Evolutionary conservation across 169 alveolate species (phyloP).

Genomic region (Eimeria zaria): DNA sequence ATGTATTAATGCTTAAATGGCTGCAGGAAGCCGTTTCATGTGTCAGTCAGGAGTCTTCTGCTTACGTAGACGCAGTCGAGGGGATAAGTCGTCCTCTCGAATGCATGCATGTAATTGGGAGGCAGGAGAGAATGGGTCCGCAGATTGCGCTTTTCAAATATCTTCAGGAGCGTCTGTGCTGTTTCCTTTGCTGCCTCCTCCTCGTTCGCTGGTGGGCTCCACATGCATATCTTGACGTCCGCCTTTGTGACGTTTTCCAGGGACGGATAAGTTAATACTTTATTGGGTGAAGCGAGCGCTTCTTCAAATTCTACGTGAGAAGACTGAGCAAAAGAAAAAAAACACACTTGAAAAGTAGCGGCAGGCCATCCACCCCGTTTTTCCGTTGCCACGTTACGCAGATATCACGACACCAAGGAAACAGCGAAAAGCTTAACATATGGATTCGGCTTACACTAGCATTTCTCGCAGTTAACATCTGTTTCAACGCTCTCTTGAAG

Average conservation of each 20-base stretch:
- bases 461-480: background rate
- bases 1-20: background rate
- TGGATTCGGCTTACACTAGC: conserved; percentile 4
- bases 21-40: background rate
- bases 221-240: conserved; percentile 35
- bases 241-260: conserved; percentile 5
- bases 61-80: conserved; percentile 67
- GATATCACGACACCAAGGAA: background rate
- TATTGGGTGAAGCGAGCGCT: background rate
- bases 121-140: conserved; percentile 38
- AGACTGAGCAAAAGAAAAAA: background rate
- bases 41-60: background rate
- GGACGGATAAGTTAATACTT: conserved; percentile 10
- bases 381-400: background rate
- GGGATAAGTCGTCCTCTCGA: conserved; percentile 50
- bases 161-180: conserved; percentile 61
- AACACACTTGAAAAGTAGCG: background rate
- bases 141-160: conserved; percentile 25
- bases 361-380: background rate
- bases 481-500: conserved; percentile 13
- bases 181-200: conserved; percentile 34
- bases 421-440: background rate
- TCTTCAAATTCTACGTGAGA: background rate
- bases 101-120: conserved; percentile 65
- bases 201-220: conserved; percentile 40